Conservation (phyloP, 2,329 filamentous ascomycete genomes). For the Mariannaea sp. region DNA sequence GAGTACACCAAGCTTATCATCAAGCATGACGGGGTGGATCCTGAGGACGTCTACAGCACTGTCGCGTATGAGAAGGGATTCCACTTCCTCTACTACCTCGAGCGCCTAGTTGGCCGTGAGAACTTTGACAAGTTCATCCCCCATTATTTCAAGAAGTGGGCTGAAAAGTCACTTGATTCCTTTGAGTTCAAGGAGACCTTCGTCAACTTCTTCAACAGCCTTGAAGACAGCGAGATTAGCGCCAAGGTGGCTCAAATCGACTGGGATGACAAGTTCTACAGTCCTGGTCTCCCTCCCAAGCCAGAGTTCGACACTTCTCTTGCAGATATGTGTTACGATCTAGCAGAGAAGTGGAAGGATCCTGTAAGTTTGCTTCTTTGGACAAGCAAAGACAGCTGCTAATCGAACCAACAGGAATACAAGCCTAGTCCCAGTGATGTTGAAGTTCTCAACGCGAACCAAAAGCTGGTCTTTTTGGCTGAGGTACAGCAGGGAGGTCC, state of each 20-base stretch:
- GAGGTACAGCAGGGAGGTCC: conserved; percentile 68
- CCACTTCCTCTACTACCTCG: conserved; percentile 89
- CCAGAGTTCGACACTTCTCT: conserved; percentile 88
- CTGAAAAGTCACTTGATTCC: conserved; percentile 85
- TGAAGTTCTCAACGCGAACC: conserved; percentile 77
- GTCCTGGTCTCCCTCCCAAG: conserved; percentile 86
- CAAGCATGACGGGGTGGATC: conserved; percentile 86
- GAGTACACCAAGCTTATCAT: conserved; percentile 92
- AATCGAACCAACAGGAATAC: conserved; percentile 54
- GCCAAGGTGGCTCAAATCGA: conserved; percentile 75
- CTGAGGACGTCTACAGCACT: conserved; percentile 92
- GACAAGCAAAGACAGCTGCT: conserved; percentile 16
- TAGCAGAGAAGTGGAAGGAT: conserved; percentile 81
- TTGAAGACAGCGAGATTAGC: conserved; percentile 65
- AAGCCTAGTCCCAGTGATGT: conserved; percentile 72
- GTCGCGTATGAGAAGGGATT: conserved; percentile 98
- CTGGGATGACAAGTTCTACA: conserved; percentile 90
- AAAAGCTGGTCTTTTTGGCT: conserved; percentile 90
- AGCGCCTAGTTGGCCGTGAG: conserved; percentile 80
- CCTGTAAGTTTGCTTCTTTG: conserved; percentile 48
- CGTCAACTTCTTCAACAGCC: conserved; percentile 76
- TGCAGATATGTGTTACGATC: conserved; percentile 80
- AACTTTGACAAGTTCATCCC: conserved; percentile 96
- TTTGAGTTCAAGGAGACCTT: conserved; percentile 93
- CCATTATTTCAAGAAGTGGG: conserved; percentile 87